Percentiles rank a stretch among this genome's conserved stretches.
Evolutionary conservation across 2,329 filamentous ascomycete genomes (phyloP).

Genomic region (Fusarium chlamydosporum): DNA sequence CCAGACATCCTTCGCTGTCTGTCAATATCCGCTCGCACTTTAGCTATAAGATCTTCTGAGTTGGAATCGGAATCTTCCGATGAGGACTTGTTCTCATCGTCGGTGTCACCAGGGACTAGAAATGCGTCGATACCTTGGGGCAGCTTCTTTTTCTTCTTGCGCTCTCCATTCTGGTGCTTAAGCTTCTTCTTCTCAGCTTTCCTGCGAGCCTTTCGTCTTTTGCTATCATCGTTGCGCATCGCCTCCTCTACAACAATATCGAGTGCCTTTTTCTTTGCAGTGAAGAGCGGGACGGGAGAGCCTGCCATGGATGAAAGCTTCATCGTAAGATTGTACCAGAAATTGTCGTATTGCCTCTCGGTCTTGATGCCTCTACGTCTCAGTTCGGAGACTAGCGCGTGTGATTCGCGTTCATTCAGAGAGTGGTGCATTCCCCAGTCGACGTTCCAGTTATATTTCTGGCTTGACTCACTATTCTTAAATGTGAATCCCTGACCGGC

Average conservation of each 20-base stretch:
- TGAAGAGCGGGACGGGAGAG: slow-evolving; percentile 46
- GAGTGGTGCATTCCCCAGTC: slow-evolving; percentile 31
- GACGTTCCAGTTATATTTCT: slow-evolving; percentile 34
- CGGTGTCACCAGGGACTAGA: slow-evolving; percentile 40
- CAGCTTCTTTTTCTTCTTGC: slow-evolving; percentile 21
- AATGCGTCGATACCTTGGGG: slow-evolving; percentile 41
- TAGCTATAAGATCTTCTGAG: slow-evolving; percentile 28
- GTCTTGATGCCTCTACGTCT: slow-evolving; percentile 34
- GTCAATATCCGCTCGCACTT: slow-evolving; percentile 28
- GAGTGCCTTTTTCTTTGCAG: slow-evolving; percentile 45
- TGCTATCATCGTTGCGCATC: slow-evolving; percentile 23
- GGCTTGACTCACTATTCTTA: slow-evolving; percentile 1
- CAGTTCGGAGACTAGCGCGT: slow-evolving; percentile 37
- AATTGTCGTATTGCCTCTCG: slow-evolving; percentile 38
- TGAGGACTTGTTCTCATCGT: slow-evolving; percentile 33
- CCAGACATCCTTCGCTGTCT: slow-evolving; percentile 23
- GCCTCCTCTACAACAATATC: slow-evolving; percentile 44
- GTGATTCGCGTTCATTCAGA: slow-evolving; percentile 15
- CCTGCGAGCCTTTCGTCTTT: not conserved
- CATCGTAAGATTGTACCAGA: slow-evolving; percentile 49
- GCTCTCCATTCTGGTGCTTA: not conserved
- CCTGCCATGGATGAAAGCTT: slow-evolving; percentile 37
- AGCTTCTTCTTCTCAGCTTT: slow-evolving; percentile 1
- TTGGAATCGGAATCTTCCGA: slow-evolving; percentile 30
- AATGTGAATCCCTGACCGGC: slow-evolving; percentile 27